Percentiles rank a stretch among this genome's conserved stretches.
Conservation (phyloP, 148 eudicot genomes). For the Rhododendron ovatum region DNA sequence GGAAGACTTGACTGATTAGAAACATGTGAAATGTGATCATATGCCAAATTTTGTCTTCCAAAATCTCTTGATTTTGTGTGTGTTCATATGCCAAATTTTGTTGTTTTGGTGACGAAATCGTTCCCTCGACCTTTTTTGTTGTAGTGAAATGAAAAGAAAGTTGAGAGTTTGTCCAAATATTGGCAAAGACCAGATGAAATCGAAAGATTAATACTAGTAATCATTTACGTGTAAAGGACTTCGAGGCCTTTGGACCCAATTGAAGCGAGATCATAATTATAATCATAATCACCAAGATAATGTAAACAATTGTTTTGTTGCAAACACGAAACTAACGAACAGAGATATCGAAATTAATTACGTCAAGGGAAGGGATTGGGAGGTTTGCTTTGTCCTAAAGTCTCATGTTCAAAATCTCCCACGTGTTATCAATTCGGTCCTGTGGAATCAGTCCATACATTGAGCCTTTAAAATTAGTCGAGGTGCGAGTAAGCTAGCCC, state of each 20-base stretch:
- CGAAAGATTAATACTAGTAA: not conserved
- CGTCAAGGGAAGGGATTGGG: too few relatives aligned
- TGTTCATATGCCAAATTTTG: too few relatives aligned
- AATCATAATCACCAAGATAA: not conserved
- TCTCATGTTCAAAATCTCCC: not conserved
- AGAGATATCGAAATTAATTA: not conserved
- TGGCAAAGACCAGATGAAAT: not conserved
- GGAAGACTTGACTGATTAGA: too few relatives aligned
- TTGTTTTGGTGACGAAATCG: too few relatives aligned
- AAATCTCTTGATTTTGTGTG: not conserved
- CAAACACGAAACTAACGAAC: not conserved
- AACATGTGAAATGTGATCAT: too few relatives aligned
- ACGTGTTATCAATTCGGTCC: not conserved
- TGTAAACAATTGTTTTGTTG: not conserved
- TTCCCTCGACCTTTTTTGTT: too few relatives aligned
- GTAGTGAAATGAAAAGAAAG: too few relatives aligned
- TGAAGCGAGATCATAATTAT: not conserved
- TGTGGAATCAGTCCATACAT: too few relatives aligned
- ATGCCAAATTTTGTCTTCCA: not conserved
- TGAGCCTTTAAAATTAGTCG: not conserved
- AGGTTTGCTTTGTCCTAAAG: not conserved
- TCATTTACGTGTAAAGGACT: not conserved
- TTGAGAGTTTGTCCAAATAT: not conserved
- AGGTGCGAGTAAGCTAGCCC: not conserved
- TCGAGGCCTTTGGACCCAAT: not conserved